Evolutionary conservation across 129 eudicot species (phyloP), one percentile per base, ranked within the genome.

Genomic region (Helichrysum umbraculigerum): DNA sequence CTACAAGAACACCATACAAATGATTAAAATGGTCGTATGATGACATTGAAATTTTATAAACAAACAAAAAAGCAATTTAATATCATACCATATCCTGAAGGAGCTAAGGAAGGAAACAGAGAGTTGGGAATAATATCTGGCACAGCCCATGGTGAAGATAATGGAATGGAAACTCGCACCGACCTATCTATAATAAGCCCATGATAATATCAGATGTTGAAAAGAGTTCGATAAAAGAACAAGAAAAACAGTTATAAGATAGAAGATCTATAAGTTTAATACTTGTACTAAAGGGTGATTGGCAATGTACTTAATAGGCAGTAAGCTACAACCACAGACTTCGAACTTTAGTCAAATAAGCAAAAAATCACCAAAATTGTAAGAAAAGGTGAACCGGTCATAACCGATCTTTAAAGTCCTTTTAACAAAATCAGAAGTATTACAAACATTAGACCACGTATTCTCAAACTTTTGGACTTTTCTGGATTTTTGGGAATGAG

Each of bases 41-140:
- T 2, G 3, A 9, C 47, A 39, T 51, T 17, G 15, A 16, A 41
- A 51, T 56, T 19, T 20, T 25, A 3, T 25, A 20, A 19, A 44
- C 15, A 64, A 54, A 35, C 8, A 39, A 39, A 9, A 41, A 65
- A 22, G 33, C 62, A 71, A 66, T 44, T 15, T 14, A 73, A 71
- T 33, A 21, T 47, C 81, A 30, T 61, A 91, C 97, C 91, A 75
- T 64, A 34, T 76, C 70, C 59, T 29, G 78, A 68, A 69, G 81
- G 33, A 75, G 77, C 78, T 59, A 81, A 56, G 41, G 75, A 79
- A 44, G 57, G 32, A 76, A 78, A 84, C 7, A 71, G 47, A 64
- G 81, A 74, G 41, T 37, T 54, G 69, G 73, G 79, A 69, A 50
- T 42, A 32, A 68, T 17, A 59, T 71, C 84, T 72, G 74, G 76